These are phyloP conservation scores for Collybiopsis luxurians DNA, from an alignment of 768 basidiomycete genomes.

Conservation along the genomic window DNA sequence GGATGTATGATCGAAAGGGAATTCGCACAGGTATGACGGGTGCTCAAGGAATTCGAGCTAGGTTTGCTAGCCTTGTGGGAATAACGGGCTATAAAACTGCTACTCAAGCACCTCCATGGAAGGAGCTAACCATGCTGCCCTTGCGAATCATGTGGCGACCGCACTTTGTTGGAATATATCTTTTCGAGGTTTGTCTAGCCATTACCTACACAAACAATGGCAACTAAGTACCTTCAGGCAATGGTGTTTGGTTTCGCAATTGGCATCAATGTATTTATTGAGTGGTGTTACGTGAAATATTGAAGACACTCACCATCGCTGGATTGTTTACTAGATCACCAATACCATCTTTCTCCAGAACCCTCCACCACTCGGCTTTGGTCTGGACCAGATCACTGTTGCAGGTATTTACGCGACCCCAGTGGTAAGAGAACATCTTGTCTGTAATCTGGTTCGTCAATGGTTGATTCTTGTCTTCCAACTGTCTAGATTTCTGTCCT, in stretches of 20 bases:
- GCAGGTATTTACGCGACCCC: conserved; percentile 54
- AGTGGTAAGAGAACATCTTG: conserved; percentile 33
- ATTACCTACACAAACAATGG: background rate
- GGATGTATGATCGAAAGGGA: conserved; percentile 63
- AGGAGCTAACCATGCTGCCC: conserved; percentile 37
- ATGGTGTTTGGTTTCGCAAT: conserved; percentile 32
- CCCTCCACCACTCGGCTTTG: conserved; percentile 52
- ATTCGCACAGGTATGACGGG: conserved; percentile 31
- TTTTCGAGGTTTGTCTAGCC: conserved; percentile 46
- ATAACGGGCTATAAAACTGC: conserved; percentile 57
- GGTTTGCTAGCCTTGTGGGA: conserved; percentile 58
- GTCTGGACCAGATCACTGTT: conserved; percentile 44
- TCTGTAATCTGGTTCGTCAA: background rate
- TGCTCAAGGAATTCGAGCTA: conserved; percentile 39
- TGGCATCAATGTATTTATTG: conserved; percentile 57
- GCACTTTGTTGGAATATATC: conserved; percentile 46
- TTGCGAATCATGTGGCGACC: conserved; percentile 62
- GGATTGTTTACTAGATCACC: background rate
- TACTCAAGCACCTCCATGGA: conserved; percentile 52
- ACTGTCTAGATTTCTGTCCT: conserved; percentile 30
- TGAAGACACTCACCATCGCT: too few species aligned
- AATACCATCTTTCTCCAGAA: conserved; percentile 51
- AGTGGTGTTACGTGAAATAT: too few species aligned
- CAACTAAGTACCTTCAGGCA: conserved; percentile 26
- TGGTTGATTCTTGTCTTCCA: background rate